Conservation (phyloP, 1,284 basidiomycete genomes). For the Cerrena zonata region DNA sequence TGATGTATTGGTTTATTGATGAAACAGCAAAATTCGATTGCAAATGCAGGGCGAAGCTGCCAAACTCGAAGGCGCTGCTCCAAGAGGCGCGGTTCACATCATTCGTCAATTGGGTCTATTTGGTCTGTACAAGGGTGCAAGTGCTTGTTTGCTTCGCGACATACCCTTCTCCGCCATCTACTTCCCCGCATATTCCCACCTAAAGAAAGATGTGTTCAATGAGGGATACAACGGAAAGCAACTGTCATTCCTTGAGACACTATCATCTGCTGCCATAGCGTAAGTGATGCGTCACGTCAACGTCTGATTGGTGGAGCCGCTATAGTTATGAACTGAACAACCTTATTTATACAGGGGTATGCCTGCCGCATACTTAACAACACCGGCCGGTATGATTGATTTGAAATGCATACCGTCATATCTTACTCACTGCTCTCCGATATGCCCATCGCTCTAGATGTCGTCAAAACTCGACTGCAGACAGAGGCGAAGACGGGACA, state of each 20-base stretch:
- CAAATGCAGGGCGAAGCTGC: conserved; percentile 95
- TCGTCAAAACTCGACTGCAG: conserved; percentile 97
- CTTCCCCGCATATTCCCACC: conserved; percentile 75
- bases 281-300: conserved; percentile 36
- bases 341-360: conserved; percentile 61
- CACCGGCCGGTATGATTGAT: conserved; percentile 60
- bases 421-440: background rate
- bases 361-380: conserved; percentile 87
- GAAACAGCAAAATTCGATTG: conserved; percentile 83
- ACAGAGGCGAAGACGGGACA: conserved; percentile 92
- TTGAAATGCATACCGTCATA: conserved; percentile 13
- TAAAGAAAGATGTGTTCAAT: conserved; percentile 90
- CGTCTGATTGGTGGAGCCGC: background rate
- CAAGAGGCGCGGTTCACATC: conserved; percentile 87
- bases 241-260: conserved; percentile 85
- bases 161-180: conserved; percentile 90
- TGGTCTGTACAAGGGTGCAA: conserved; percentile 88
- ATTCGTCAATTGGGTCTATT: conserved; percentile 87
- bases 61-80: conserved; percentile 71
- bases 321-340: background rate
- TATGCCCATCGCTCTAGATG: conserved; percentile 49
- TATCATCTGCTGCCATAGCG: conserved; percentile 79
- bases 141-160: conserved; percentile 84
- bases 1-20: conserved; percentile 14
- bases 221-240: conserved; percentile 96